Evolutionary conservation across 352 stramenopile species (phyloP).

Genomic region (Phytophthora vignae): DNA sequence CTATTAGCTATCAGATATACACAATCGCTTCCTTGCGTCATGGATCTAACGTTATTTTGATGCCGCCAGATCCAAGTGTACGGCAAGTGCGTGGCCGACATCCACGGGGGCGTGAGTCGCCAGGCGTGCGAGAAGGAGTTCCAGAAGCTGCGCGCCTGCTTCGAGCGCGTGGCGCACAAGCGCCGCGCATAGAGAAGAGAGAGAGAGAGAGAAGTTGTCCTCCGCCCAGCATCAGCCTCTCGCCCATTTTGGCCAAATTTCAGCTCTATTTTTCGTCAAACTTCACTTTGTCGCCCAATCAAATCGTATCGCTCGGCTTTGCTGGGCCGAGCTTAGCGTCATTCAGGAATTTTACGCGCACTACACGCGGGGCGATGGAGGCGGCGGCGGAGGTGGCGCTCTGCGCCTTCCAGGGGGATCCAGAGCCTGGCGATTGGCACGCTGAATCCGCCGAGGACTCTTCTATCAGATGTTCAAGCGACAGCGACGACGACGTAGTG

Average conservation of each 20-base stretch:
- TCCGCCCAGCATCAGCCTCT: not conserved
- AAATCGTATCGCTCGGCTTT: not conserved
- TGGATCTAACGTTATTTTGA: not conserved
- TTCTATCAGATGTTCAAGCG: constrained; percentile 24
- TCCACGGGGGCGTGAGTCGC: constrained; percentile 59
- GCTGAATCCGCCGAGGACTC: not conserved
- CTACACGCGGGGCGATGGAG: constrained; percentile 27
- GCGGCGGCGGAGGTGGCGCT: constrained; percentile 11
- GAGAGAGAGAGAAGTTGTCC: not conserved
- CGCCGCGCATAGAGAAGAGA: constrained; percentile 36
- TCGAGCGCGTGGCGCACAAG: constrained; percentile 56
- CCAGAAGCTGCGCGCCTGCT: constrained; percentile 73
- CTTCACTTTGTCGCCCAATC: constrained; percentile 24
- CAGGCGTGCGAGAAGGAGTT: constrained; percentile 78
- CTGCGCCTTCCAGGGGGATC: constrained; percentile 11
- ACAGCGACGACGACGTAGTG: constrained; percentile 14
- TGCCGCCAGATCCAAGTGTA: constrained; percentile 77
- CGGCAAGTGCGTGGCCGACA: constrained; percentile 75
- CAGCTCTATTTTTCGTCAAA: constrained; percentile 6
- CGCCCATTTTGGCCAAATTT: not conserved
- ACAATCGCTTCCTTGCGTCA: too few species aligned
- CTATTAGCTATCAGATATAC: not conserved
- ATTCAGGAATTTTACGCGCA: constrained; percentile 35
- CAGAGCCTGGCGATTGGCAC: not conserved
- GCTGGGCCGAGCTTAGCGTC: constrained; percentile 3